Conservation (phyloP, 306 rosid genomes). For the Sophora flavescens region DNA sequence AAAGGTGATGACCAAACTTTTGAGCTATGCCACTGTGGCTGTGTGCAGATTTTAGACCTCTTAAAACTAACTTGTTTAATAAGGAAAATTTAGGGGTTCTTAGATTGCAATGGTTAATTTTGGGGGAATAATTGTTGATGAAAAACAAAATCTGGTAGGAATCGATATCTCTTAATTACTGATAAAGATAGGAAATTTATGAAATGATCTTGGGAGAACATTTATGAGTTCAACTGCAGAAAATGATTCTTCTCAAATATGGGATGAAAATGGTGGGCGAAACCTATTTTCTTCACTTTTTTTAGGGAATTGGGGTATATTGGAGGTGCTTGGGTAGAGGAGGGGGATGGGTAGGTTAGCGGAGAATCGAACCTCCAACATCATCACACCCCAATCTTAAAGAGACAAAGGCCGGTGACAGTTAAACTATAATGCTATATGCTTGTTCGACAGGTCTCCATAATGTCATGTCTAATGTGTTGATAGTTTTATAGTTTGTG, state of each 20-base stretch:
- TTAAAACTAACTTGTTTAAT: conserved; percentile 14
- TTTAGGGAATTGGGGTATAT: neutral
- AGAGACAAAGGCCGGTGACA: neutral
- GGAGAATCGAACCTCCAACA: neutral
- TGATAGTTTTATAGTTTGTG: neutral
- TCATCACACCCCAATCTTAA: conserved; percentile 13
- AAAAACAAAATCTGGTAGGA: conserved; percentile 3
- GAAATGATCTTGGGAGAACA: neutral
- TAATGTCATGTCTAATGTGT: neutral
- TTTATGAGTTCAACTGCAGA: neutral
- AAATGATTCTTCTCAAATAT: neutral
- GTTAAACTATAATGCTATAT: neutral
- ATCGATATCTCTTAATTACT: neutral
- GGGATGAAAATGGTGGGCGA: neutral
- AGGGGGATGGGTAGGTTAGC: neutral
- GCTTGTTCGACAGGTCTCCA: neutral
- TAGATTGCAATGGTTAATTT: neutral
- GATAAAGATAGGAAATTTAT: neutral
- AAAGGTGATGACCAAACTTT: neutral
- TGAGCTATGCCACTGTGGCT: neutral
- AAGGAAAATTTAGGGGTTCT: conserved; percentile 24
- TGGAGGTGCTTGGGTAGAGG: neutral
- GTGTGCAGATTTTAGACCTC: neutral
- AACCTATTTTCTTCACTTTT: neutral
- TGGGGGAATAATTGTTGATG: neutral